Conservation (phyloP, 1,284 basidiomycete genomes). For the Ceratobasidium sp. region DNA sequence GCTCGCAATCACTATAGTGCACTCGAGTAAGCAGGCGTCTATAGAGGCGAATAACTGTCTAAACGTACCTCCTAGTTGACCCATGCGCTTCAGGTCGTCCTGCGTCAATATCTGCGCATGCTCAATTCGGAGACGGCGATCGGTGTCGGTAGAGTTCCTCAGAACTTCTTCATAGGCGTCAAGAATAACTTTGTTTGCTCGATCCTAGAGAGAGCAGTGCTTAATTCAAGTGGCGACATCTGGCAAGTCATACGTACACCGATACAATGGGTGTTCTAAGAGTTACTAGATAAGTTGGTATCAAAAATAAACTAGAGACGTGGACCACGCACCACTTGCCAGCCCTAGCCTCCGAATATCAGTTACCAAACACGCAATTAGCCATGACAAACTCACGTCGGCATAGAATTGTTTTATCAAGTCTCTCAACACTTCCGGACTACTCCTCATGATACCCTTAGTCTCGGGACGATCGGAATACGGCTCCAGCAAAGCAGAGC, state of each 20-base stretch:
- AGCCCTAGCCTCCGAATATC: constrained; percentile 46
- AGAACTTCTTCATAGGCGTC: constrained; percentile 78
- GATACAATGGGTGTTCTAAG: constrained; percentile 86
- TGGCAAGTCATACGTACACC: constrained; percentile 53
- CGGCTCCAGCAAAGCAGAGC: constrained; percentile 84
- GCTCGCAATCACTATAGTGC: constrained; percentile 83
- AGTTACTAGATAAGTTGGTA: background rate
- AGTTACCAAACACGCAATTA: background rate
- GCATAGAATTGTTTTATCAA: constrained; percentile 70
- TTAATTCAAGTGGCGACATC: background rate
- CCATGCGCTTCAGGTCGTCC: constrained; percentile 72
- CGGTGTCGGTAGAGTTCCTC: constrained; percentile 57
- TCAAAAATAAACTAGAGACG: background rate
- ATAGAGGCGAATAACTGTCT: background rate
- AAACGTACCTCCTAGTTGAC: constrained; percentile 71
- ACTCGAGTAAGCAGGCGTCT: background rate
- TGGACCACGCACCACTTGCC: constrained; percentile 51
- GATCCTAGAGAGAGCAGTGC: constrained; percentile 55
- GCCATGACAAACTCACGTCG: constrained; percentile 59
- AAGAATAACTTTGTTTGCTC: constrained; percentile 81
- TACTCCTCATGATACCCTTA: constrained; percentile 69
- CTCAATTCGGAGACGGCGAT: constrained; percentile 79
- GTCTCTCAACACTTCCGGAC: constrained; percentile 59
- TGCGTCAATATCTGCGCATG: constrained; percentile 86
- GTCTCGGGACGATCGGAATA: constrained; percentile 81